Base-by-base conservation (phyloP, 129 eudicot species). In the Chrysanthemum seticuspe region DNA sequence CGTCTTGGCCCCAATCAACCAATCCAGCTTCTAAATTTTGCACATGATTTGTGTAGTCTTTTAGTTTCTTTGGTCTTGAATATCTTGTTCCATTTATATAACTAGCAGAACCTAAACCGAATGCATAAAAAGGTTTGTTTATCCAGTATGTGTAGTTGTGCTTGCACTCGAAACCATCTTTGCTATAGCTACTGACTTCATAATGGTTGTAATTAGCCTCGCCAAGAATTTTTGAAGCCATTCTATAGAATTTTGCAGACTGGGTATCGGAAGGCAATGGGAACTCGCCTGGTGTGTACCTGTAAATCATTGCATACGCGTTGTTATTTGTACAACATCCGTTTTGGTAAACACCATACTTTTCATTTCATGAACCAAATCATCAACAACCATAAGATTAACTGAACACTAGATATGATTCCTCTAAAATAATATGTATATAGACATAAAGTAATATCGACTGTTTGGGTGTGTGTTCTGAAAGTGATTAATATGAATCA, bases 41-140 rank as follows among this genome's bases (percentile, higher is more conserved):
- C 61, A 94, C 97, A 60, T 82, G 90, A 44, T 29, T 70, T 65
- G 63, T 73, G 82, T 90, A 94, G 48, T 87, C 97, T 81, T 90
- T 87, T 72, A 90, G 73, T 76, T 81, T 89, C 61, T 80, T 89
- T 68, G 98, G 97, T 83, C 98, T 89, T 61, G 98, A 93, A 66
- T 74, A 89, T 76, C 98, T 77, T 65, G 82, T 63, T 61, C 98
- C 92, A 31, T 64, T 68, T 5, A 84, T 12, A 55, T 85, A 90
- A 79, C 98, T 93, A 13, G 98, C 96, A 13, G 98, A 82, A 27
- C 98, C 98, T 59, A 93, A 88, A 31, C 97, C 97, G 52, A 89
- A 93, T 0, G 87, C 97, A 45, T 89, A 93, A 71, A 85, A 93
- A 6, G 97, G 79, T 67, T 79, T 83, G 82, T 86, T 93, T 76